Evolutionary conservation across 352 stramenopile species (phyloP).

Genomic region (Phytophthora ohioensis): DNA sequence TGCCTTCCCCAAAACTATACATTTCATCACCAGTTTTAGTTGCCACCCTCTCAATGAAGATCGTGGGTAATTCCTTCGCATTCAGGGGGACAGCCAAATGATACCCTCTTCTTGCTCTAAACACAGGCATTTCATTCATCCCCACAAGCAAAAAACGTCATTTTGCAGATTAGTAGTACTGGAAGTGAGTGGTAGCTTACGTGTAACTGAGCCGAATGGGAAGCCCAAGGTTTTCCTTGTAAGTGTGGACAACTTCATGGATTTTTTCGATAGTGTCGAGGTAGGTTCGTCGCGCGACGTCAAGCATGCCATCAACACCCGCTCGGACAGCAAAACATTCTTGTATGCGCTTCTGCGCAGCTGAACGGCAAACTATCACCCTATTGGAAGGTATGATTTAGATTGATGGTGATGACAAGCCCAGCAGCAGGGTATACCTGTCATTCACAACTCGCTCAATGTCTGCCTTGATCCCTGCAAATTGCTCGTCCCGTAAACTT

Average conservation of each 20-base stretch:
- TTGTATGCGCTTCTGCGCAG: constrained; percentile 85
- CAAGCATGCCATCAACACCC: constrained; percentile 88
- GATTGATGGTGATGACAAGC: not conserved
- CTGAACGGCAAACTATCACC: constrained; percentile 70
- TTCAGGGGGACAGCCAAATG: constrained; percentile 73
- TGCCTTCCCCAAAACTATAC: not conserved
- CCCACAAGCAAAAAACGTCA: no score
- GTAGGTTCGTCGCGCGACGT: constrained; percentile 83
- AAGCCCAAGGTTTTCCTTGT: constrained; percentile 76
- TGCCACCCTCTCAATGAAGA: constrained; percentile 73
- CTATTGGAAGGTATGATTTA: constrained; percentile 31
- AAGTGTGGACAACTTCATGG: constrained; percentile 74
- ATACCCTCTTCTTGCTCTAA: constrained; percentile 72
- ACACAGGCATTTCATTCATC: not conserved
- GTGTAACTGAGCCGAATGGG: constrained; percentile 82
- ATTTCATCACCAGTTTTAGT: constrained; percentile 62
- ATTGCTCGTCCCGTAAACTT: constrained; percentile 67
- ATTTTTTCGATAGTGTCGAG: constrained; percentile 88
- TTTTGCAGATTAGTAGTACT: no score
- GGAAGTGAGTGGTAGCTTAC: constrained; percentile 42
- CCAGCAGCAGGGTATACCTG: constrained; percentile 41
- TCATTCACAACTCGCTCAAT: constrained; percentile 85
- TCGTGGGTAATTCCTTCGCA: constrained; percentile 56
- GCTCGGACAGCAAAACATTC: constrained; percentile 84
- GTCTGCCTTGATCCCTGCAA: constrained; percentile 57